phyloP scores from a whole-genome alignment of 2,329 filamentous ascomycete genomes.

The Paecilomyces fulvus region DNA sequence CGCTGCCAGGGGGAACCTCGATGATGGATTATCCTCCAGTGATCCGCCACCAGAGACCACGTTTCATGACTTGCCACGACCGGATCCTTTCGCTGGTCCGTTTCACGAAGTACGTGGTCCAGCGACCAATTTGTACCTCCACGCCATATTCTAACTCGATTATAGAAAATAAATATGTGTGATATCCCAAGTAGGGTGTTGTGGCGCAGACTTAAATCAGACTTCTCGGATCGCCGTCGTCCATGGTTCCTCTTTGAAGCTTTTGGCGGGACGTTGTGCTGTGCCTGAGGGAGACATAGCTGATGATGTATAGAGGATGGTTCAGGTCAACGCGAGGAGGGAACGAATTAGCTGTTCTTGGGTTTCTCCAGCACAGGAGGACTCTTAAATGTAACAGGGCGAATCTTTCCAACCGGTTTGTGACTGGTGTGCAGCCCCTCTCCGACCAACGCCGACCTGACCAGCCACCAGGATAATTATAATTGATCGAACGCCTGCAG shows the following conservation, averaged over 20 bases:
- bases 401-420: neutral
- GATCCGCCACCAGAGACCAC: neutral
- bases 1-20: neutral
- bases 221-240: neutral
- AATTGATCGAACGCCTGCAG: constrained; percentile 3
- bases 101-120: neutral
- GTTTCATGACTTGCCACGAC: neutral
- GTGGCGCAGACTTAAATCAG: neutral
- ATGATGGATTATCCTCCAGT: neutral
- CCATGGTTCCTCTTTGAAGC: neutral
- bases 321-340: neutral
- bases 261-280: neutral
- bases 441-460: neutral
- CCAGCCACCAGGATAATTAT: constrained; percentile 11
- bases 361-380: neutral
- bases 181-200: neutral
- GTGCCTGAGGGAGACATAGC: neutral
- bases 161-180: no score
- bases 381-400: neutral
- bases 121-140: neutral
- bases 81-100: neutral
- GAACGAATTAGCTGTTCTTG: neutral
- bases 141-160: neutral
- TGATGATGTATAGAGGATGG: neutral
- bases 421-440: neutral